Base-by-base conservation (phyloP, 75 land plant species). In the Larix kaempferi region DNA sequence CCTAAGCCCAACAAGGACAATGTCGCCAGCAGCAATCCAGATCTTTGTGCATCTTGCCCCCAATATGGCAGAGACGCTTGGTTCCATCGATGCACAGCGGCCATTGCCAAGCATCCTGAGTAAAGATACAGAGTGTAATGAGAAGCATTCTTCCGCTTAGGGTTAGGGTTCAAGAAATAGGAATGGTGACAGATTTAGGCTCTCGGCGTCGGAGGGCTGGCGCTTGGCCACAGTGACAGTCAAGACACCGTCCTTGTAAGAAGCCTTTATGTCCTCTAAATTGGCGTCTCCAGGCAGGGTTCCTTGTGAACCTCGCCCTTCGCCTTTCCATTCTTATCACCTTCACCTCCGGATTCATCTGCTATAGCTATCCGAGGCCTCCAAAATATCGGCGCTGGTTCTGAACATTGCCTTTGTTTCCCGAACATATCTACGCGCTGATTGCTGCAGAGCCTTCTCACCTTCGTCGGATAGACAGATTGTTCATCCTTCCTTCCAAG, bases 351-450 rank as follows among this genome's bases (percentile, higher is more conserved):
- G 75, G 49, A 49, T 80, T 65, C 72, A 69, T 27, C 57, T 77
- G 39, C 82, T 61, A 71, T 85, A 86, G 17, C 82, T 39, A 3
- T 41, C 55, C 0, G 82, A 79, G 37, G 74, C n/a, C 73, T 86
- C 88, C 55, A 84, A 37, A 83, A 86, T 78, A 74, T 86, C 86
- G 1, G 80, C 86, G 57, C 82, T 27, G 14, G 86, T 79, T 37
- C 56, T 80, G 39, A 81, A 74, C 86, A 86, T 83, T 23, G 74
- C 78, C 49, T 56, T 73, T 4, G 74, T 71, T 33, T 78, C 80
- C 2, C 44, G 44, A 14, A 78, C 56, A 27, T 76, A 76, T 22
- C 63, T 56, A 35, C 76, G 56, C 3, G 60, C 59, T 13, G 56
- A 59, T 3, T 29, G 58, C 23, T 74, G 76, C 33, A 74, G 59